phyloP scores from a whole-genome alignment of 495 filamentous ascomycete species.

The Tuber magnatum region DNA sequence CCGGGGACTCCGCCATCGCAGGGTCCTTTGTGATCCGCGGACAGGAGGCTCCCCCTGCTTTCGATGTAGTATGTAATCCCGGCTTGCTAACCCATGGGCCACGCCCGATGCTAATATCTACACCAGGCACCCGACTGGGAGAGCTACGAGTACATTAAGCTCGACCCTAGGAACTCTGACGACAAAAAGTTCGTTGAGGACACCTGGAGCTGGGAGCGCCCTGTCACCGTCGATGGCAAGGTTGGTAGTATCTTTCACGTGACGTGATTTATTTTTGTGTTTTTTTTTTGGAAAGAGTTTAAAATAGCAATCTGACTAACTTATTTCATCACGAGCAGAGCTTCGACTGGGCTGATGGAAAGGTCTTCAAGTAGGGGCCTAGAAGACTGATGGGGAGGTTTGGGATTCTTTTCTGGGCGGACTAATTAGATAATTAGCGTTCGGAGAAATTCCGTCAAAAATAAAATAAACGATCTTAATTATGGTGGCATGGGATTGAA shows the following conservation, averaged over 20 bases:
- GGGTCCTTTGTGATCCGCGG: conserved; percentile 94
- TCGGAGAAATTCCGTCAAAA: neutral
- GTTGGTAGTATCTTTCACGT: conserved; percentile 41
- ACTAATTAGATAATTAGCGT: conserved; percentile 2
- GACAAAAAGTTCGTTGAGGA: conserved; percentile 79
- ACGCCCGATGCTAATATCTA: conserved; percentile 12
- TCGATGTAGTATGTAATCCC: conserved; percentile 58
- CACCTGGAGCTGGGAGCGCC: conserved; percentile 85
- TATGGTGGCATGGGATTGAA: neutral
- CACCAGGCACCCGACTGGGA: conserved; percentile 77
- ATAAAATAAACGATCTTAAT: neutral
- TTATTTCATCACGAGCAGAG: conserved; percentile 22
- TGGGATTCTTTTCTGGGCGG: neutral
- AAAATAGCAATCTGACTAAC: neutral
- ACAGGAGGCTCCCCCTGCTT: conserved; percentile 74
- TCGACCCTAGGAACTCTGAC: conserved; percentile 74
- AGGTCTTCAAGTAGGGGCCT: conserved; percentile 86
- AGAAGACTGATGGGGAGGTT: neutral
- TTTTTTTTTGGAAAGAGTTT: neutral
- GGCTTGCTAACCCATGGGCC: neutral
- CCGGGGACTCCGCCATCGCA: conserved; percentile 78
- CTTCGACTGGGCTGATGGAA: conserved; percentile 67
- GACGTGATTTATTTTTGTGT: neutral
- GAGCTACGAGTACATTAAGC: conserved; percentile 91
- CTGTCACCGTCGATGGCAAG: conserved; percentile 70